Percentiles rank a stretch among this genome's conserved stretches.
These are phyloP conservation scores for Boletellus emodensis DNA, from an alignment of 768 basidiomycete genomes.

Conservation along the genomic window DNA sequence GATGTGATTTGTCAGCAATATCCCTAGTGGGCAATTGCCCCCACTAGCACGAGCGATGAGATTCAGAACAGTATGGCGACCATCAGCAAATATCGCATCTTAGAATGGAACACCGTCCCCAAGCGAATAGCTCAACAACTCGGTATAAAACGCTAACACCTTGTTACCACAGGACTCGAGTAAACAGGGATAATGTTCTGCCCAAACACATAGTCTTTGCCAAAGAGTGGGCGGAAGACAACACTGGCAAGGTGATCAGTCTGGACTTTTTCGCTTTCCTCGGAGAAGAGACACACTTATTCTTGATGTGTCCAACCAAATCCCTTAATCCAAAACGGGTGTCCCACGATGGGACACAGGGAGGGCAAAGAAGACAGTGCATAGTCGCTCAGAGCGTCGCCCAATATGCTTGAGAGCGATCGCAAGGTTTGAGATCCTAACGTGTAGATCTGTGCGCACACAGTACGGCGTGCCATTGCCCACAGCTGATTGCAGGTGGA, in stretches of 20 bases:
- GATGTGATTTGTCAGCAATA: conserved; percentile 20
- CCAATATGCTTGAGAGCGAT: not conserved
- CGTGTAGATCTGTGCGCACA: not conserved
- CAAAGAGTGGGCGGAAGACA: conserved; percentile 13
- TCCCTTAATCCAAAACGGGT: conserved; percentile 16
- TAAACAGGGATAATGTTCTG: conserved; percentile 18
- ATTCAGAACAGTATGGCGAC: not conserved
- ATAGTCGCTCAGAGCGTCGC: conserved; percentile 10
- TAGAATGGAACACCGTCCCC: not conserved
- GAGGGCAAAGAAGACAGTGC: conserved; percentile 26
- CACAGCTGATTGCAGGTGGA: conserved; percentile 7
- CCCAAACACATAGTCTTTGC: conserved; percentile 19
- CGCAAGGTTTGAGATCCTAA: not conserved
- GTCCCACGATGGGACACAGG: conserved; percentile 26
- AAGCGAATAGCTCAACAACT: not conserved
- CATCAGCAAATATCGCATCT: not conserved
- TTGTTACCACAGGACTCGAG: conserved; percentile 6
- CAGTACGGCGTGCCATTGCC: not conserved
- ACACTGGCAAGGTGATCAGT: conserved; percentile 11
- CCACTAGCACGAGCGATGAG: too few relatives aligned
- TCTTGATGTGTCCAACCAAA: conserved; percentile 17
- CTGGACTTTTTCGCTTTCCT: not conserved
- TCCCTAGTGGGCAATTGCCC: not conserved
- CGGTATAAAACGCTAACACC: not conserved
- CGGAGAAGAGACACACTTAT: conserved; percentile 12